Percentiles rank a stretch among this genome's conserved stretches.
phyloP scores from a whole-genome alignment of 208 protist genomes.

The Trypanosoma theileri region DNA sequence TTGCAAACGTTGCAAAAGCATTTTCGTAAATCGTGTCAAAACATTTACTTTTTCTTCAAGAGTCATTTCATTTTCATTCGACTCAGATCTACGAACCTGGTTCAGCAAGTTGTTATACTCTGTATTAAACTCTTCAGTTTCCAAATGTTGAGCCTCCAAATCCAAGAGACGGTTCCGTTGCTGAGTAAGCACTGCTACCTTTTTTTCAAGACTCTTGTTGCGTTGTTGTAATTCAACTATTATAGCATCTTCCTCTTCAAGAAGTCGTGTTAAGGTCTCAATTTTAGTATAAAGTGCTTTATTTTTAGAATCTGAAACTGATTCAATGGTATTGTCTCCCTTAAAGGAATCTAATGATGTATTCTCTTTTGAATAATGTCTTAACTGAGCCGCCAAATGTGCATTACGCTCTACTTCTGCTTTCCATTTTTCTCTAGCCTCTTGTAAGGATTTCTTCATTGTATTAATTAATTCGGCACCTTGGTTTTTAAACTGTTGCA shows the following conservation, averaged over 20 bases:
- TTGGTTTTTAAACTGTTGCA: conserved; percentile 30
- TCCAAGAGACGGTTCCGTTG: conserved; percentile 33
- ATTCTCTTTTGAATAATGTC: conserved; percentile 9
- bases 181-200: conserved; percentile 27
- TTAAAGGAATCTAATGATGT: not conserved
- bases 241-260: conserved; percentile 33
- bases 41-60: conserved; percentile 16
- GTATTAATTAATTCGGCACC: conserved; percentile 28
- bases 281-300: conserved; percentile 16
- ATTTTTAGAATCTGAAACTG: not conserved
- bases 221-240: conserved; percentile 29
- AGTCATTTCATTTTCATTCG: conserved; percentile 2
- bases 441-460: conserved; percentile 29
- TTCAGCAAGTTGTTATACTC: conserved; percentile 24
- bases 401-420: conserved; percentile 29
- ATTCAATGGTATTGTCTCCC: not conserved
- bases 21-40: conserved; percentile 28
- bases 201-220: conserved; percentile 25
- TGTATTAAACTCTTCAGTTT: conserved; percentile 24
- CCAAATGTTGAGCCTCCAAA: conserved; percentile 25
- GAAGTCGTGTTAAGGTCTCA: conserved; percentile 25
- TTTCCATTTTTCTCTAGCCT: conserved; percentile 30
- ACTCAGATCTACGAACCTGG: conserved; percentile 7
- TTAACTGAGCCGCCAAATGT: conserved; percentile 24
- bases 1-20: conserved; percentile 32